Evolutionary conservation across 2,329 filamentous ascomycete genomes (phyloP).

Genomic region (Monosporascus sp.): DNA sequence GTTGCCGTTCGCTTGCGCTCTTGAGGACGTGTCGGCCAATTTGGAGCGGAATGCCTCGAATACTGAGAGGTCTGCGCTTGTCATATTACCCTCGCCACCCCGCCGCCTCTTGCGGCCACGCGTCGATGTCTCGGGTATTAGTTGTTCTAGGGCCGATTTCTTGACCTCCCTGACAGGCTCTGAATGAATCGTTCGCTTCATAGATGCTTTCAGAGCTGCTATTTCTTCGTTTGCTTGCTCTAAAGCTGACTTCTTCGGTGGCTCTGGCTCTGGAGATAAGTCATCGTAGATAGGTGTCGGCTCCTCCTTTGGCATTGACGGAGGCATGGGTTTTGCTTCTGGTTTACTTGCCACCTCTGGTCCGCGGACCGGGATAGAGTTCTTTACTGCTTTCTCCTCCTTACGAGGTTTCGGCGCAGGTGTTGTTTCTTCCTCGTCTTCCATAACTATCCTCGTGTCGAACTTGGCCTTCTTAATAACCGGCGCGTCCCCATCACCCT

Average conservation of each 20-base stretch:
- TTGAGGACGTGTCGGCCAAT: conserved; percentile 51
- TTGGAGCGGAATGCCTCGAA: conserved; percentile 77
- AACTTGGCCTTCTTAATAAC: conserved; percentile 73
- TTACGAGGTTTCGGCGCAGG: conserved; percentile 20
- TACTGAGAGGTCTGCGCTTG: conserved; percentile 61
- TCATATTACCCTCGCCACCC: conserved; percentile 46
- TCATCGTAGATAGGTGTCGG: conserved; percentile 22
- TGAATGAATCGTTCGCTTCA: conserved; percentile 59
- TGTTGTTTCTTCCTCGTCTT: conserved; percentile 39
- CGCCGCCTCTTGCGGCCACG: conserved; percentile 65
- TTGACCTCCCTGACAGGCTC: conserved; percentile 51
- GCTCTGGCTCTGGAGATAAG: conserved; percentile 32
- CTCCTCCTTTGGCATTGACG: conserved; percentile 11
- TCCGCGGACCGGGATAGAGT: conserved; percentile 24
- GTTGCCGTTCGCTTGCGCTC: conserved; percentile 19
- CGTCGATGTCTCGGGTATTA: conserved; percentile 69
- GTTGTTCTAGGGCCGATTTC: conserved; percentile 63
- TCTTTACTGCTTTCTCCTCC: conserved; percentile 21
- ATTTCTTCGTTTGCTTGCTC: conserved; percentile 76
- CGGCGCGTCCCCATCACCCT: conserved; percentile 54
- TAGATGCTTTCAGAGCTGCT: conserved; percentile 72
- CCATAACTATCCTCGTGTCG: conserved; percentile 68
- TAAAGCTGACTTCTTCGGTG: conserved; percentile 45
- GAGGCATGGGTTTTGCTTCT: conserved; percentile 12
- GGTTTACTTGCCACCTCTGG: conserved; percentile 12